phyloP scores from a whole-genome alignment of 2,329 filamentous ascomycete species.

The Ascochyta pisi region DNA sequence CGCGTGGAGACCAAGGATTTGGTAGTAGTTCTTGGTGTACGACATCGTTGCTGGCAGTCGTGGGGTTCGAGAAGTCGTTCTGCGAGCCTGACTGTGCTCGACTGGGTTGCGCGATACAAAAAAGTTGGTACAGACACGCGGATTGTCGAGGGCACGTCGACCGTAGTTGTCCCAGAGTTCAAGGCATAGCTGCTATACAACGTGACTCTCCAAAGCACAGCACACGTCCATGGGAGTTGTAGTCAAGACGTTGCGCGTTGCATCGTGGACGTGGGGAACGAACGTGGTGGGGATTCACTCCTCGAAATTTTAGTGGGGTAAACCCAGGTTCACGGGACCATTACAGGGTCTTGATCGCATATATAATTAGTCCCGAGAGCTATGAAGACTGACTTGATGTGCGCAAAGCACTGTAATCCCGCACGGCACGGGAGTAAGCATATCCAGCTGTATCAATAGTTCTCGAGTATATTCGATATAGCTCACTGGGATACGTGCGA shows the following conservation, averaged over 20 bases:
- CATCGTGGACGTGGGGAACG: constrained; percentile 2
- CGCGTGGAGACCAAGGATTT: constrained; percentile 30
- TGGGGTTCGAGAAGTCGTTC: not conserved
- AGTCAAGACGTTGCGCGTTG: not conserved
- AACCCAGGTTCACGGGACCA: constrained; percentile 2
- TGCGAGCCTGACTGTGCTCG: not conserved
- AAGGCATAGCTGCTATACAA: constrained; percentile 6
- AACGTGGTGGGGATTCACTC: constrained; percentile 5
- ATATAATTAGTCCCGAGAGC: not conserved
- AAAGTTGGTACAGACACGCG: not conserved
- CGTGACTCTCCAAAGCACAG: not conserved
- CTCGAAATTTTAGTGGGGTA: constrained; percentile 11
- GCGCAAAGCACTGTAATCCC: not conserved
- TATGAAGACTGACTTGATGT: not conserved
- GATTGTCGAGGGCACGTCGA: constrained; percentile 2
- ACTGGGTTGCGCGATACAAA: not conserved
- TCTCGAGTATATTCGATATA: not conserved
- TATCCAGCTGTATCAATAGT: not conserved
- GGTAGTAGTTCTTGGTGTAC: constrained; percentile 43
- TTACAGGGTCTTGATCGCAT: not conserved
- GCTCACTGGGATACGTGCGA: not conserved
- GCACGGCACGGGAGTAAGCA: not conserved
- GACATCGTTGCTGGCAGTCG: constrained; percentile 17
- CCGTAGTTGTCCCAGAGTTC: not conserved
- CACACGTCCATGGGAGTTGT: not conserved